phyloP scores from a whole-genome alignment of 345 rosid genomes.

The Pistacia vera region DNA sequence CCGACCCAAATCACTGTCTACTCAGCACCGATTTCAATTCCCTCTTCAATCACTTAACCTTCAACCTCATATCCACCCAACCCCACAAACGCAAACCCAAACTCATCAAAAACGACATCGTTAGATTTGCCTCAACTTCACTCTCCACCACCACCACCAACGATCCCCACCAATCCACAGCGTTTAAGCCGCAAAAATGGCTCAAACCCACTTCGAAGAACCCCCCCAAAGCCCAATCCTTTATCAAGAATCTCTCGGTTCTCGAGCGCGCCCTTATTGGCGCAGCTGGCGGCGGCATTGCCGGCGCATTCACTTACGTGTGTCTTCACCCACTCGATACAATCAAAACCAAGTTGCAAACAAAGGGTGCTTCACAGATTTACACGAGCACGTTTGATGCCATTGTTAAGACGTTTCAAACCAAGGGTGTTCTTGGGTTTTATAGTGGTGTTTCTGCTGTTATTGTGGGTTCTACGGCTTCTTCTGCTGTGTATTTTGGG shows the following conservation, averaged over 20 bases:
- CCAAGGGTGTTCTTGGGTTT: constrained; percentile 81
- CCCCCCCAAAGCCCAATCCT: constrained; percentile 46
- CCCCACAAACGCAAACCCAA: constrained; percentile 2
- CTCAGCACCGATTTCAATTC: constrained; percentile 30
- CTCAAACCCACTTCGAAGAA: constrained; percentile 48
- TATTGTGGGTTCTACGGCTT: constrained; percentile 84
- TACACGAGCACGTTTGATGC: constrained; percentile 73
- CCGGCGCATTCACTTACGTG: constrained; percentile 91
- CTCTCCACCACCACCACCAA: background rate
- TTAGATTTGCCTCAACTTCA: constrained; percentile 23
- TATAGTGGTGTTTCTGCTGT: constrained; percentile 94
- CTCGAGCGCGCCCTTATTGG: constrained; percentile 83
- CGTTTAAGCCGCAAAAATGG: constrained; percentile 31
- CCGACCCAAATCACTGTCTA: constrained; percentile 24
- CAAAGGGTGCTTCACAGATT: constrained; percentile 79
- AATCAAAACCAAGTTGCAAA: constrained; percentile 88
- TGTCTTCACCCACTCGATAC: constrained; percentile 87
- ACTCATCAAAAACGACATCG: background rate
- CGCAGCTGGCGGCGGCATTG: constrained; percentile 84
- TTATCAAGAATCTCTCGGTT: constrained; percentile 71
- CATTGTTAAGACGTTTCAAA: constrained; percentile 67
- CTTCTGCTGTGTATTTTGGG: constrained; percentile 90
- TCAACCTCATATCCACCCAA: constrained; percentile 31
- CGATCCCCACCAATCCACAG: constrained; percentile 16
- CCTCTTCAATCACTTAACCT: constrained; percentile 33